Evolutionary conservation across 2,329 filamentous ascomycete species (phyloP), one percentile per base, ranked within the genome.

Genomic region (Penicillium sp.): DNA sequence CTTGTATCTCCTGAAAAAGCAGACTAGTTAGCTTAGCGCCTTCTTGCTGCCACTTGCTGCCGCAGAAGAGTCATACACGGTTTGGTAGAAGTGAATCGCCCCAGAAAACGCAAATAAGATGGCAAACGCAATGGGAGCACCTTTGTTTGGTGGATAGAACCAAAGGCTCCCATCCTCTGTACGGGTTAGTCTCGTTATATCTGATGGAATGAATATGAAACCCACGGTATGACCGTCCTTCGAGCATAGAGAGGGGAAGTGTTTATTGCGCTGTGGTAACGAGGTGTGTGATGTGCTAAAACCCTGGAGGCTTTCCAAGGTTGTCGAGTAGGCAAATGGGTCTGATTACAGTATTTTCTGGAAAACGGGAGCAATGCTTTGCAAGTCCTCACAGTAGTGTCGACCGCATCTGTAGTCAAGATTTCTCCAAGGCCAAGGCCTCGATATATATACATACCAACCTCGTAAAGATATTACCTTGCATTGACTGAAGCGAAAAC

Each of bases 71-170:
- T 61, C 66, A 51, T 67, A 73, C 70, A 61, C 64, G 66, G 71
- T 75, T 59, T 77, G 75, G 58, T 72, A 77, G 13, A 69, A 64
- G 59, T 78, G 76, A 10, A 72, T 58, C 16, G 61, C 29, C 1
- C 73, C 75, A 3, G 76, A 78, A 11, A 73, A 54, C 21, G 70
- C 55, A 57, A 78, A 78, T 10, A 77, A 66, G 9, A 75, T 63
- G 2, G 73, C 73, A 62, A 78, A 78, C 10, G 70, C 70, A 43
- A 77, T 74, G 3, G 76, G 70, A 7, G 72, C 71, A 5, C 73
- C 75, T 63, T 77, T 76, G 41, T 73, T 76, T 3, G 76, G 76
- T 10, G 69, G 68, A 63, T 78, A 78, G 58, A 71, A 71, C 71
- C 73, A 78, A 52, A 71, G 66, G 48, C 72, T 75, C 22, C 66